These are phyloP conservation scores for Hemileccinum impolitum DNA, from an alignment of 768 basidiomycete species.

Conservation along the genomic window DNA sequence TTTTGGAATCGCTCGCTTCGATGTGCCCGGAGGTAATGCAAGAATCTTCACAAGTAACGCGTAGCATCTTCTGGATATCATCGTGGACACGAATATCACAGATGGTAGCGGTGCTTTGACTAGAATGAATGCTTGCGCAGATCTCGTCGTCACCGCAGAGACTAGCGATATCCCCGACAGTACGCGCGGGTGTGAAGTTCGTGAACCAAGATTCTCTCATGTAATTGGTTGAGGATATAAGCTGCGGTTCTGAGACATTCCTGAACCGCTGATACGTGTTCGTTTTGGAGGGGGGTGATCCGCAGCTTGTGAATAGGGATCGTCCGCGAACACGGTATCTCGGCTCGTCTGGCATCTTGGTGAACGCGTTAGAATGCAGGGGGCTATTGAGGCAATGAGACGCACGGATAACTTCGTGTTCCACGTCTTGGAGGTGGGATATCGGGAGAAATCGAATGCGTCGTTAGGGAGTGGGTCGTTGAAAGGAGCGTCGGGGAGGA, in stretches of 20 bases:
- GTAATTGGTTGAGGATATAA: constrained; percentile 15
- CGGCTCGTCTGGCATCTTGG: background rate
- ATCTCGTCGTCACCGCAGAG: constrained; percentile 1
- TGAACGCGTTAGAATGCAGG: background rate
- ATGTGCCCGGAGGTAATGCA: background rate
- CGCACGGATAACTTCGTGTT: constrained; percentile 5
- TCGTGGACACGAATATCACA: background rate
- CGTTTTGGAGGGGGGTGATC: background rate
- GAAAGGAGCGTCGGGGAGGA: constrained; percentile 19
- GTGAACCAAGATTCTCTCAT: constrained; percentile 19
- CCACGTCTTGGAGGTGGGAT: constrained; percentile 6
- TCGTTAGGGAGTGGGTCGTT: constrained; percentile 19
- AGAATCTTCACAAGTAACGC: background rate
- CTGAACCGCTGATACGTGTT: constrained; percentile 2
- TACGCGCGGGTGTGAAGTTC: constrained; percentile 5
- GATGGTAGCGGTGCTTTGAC: background rate
- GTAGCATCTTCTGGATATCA: background rate
- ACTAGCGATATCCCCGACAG: constrained; percentile 8
- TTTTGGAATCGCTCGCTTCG: background rate
- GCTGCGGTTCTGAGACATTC: constrained; percentile 24
- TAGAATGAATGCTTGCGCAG: background rate
- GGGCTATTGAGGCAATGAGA: background rate
- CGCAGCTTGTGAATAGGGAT: background rate
- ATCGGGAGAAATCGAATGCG: constrained; percentile 16
- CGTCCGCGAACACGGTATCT: constrained; percentile 4